phyloP scores from a whole-genome alignment of 805 yeast species.

The Tetrapisispora arboricola region DNA sequence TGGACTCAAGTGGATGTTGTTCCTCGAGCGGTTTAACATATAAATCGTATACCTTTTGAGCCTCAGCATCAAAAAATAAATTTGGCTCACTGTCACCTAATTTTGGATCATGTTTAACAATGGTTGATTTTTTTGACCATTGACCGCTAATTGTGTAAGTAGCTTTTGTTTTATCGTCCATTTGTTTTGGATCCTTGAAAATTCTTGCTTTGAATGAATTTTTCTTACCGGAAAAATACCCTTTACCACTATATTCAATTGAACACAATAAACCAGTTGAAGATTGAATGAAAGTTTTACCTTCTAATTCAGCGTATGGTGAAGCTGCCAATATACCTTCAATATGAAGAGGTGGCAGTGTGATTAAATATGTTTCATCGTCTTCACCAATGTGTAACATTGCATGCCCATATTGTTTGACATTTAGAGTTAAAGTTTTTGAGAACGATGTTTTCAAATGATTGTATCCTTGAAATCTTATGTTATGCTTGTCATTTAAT shows the following conservation, averaged over 20 bases:
- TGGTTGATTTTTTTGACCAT: conserved; percentile 75
- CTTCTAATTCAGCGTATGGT: conserved; percentile 92
- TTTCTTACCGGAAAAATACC: conserved; percentile 92
- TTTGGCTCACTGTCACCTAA: not conserved
- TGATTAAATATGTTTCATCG: conserved; percentile 60
- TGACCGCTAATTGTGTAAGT: conserved; percentile 78
- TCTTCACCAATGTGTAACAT: conserved; percentile 44
- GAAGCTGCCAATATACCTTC: conserved; percentile 87
- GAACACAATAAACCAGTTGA: conserved; percentile 65
- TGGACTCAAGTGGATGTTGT: conserved; percentile 72
- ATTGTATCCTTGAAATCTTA: conserved; percentile 76
- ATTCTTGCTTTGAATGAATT: conserved; percentile 84
- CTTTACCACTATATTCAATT: conserved; percentile 82
- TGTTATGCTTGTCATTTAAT: conserved; percentile 58
- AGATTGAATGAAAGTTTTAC: conserved; percentile 73
- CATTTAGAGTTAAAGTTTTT: conserved; percentile 62
- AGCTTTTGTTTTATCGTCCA: conserved; percentile 49
- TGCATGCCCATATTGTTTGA: conserved; percentile 91
- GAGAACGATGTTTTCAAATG: conserved; percentile 80
- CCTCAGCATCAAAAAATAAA: conserved; percentile 51
- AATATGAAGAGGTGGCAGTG: conserved; percentile 91
- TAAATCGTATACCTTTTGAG: conserved; percentile 43
- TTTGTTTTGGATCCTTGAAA: conserved; percentile 41
- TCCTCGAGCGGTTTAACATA: conserved; percentile 70
- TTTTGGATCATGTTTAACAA: conserved; percentile 42